phyloP scores from a whole-genome alignment of 2,329 filamentous ascomycete genomes.

The Beauveria scarabaeidicola region DNA sequence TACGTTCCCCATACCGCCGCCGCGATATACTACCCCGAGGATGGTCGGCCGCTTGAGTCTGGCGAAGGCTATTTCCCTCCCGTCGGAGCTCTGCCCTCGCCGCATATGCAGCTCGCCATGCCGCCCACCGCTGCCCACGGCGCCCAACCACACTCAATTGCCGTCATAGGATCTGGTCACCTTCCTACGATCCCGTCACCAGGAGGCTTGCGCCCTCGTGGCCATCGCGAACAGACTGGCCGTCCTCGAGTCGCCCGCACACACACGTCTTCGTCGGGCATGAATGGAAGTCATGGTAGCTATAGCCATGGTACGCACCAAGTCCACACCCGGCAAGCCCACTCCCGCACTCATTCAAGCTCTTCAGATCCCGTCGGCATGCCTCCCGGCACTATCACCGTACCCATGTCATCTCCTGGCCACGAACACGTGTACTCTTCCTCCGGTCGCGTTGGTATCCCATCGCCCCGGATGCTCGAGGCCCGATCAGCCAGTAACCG shows the following conservation, averaged over 20 bases:
- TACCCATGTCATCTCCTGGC: constrained; percentile 44
- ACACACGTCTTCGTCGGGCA: constrained; percentile 74
- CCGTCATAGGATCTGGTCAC: constrained; percentile 72
- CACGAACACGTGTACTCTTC: constrained; percentile 38
- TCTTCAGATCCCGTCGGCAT: constrained; percentile 44
- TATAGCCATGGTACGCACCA: constrained; percentile 28
- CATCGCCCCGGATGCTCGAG: constrained; percentile 39
- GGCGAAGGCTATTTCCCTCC: constrained; percentile 79
- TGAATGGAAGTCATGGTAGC: constrained; percentile 28
- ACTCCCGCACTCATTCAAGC: constrained; percentile 50
- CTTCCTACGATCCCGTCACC: constrained; percentile 76
- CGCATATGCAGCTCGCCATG: constrained; percentile 33
- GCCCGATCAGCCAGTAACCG: constrained; percentile 37
- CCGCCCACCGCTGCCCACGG: constrained; percentile 26
- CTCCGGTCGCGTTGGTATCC: constrained; percentile 42
- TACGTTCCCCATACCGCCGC: constrained; percentile 32
- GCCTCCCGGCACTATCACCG: constrained; percentile 40
- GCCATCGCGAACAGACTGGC: constrained; percentile 46
- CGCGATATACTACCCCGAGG: constrained; percentile 51
- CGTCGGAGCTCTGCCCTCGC: constrained; percentile 38
- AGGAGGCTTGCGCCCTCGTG: constrained; percentile 51
- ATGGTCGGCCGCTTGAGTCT: constrained; percentile 56
- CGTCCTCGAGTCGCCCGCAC: constrained; percentile 58
- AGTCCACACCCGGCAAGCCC: constrained; percentile 31
- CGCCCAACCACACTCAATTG: constrained; percentile 54